Percentiles rank a stretch among this genome's conserved stretches.
These are phyloP conservation scores for Candolleomyces aberdarensis DNA, from an alignment of 768 basidiomycete genomes.

Conservation along the genomic window DNA sequence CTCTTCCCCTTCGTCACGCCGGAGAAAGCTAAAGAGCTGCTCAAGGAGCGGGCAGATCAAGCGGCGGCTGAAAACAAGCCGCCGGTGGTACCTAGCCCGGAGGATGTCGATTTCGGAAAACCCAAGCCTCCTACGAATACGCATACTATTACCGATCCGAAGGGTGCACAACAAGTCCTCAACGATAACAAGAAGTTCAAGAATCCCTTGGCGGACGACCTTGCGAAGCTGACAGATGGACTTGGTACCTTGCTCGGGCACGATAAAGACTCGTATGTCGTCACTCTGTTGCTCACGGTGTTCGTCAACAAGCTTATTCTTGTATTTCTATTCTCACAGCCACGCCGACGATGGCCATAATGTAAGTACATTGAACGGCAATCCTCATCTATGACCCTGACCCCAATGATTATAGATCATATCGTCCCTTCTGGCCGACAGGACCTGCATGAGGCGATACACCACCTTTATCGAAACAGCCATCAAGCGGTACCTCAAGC, in stretches of 20 bases:
- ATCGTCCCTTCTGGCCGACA: neutral
- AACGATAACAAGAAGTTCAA: neutral
- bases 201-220: neutral
- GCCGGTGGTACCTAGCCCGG: neutral
- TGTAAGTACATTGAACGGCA: neutral
- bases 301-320: neutral
- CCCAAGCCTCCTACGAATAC: neutral
- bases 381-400: no score
- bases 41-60: neutral
- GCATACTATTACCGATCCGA: neutral
- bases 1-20: conserved; percentile 1
- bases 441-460: neutral
- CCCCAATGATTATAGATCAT: neutral
- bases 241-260: neutral
- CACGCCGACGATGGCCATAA: neutral
- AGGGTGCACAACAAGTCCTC: neutral
- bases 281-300: neutral
- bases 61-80: neutral
- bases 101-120: neutral
- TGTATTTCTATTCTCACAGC: neutral
- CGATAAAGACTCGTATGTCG: neutral
- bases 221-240: neutral
- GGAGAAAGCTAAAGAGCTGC: neutral
- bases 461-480: neutral
- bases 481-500: neutral